A percentile compares a stretch with the other conserved stretches of the same genome.
These are phyloP conservation scores for Iris macrosiphon DNA, from an alignment of 106 monocot genomes.

Conservation along the genomic window DNA sequence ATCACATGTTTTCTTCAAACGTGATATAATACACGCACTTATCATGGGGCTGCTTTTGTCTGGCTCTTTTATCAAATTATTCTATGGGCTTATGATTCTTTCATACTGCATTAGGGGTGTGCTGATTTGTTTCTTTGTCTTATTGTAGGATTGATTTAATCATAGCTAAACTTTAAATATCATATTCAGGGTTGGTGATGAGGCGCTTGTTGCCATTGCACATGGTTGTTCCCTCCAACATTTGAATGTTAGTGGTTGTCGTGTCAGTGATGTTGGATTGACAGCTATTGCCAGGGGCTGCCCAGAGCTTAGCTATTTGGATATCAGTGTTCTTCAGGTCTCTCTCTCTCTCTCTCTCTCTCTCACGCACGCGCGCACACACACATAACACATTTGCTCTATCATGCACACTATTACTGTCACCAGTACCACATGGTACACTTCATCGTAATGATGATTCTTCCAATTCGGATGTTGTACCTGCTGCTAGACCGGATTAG, in stretches of 20 bases:
- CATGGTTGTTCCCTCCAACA: slow-evolving; percentile 21
- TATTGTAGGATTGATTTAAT: too few relatives aligned
- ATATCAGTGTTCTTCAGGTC: slow-evolving; percentile 66
- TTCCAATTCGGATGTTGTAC: too few relatives aligned
- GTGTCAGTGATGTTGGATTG: slow-evolving; percentile 51
- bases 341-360: too few relatives aligned
- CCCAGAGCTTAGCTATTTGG: slow-evolving; percentile 48
- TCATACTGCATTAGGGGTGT: too few relatives aligned
- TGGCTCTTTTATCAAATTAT: too few relatives aligned
- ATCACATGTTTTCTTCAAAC: too few relatives aligned
- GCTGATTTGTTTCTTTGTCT: too few relatives aligned
- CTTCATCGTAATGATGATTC: not conserved
- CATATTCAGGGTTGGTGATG: slow-evolving; percentile 45
- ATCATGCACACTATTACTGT: slow-evolving; percentile 5
- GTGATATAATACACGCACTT: too few relatives aligned
- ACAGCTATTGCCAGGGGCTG: slow-evolving; percentile 66
- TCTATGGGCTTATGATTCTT: too few relatives aligned
- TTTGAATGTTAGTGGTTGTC: slow-evolving; percentile 63
- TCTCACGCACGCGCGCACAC: slow-evolving; percentile 37
- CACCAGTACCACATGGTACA: not conserved
- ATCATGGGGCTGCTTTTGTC: too few relatives aligned
- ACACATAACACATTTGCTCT: too few relatives aligned
- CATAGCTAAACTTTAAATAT: not conserved
- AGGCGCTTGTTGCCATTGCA: slow-evolving; percentile 46
- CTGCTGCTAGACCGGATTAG: not conserved